Evolutionary conservation across 352 stramenopile genomes (phyloP).

Genomic region (Pythium monospermum): DNA sequence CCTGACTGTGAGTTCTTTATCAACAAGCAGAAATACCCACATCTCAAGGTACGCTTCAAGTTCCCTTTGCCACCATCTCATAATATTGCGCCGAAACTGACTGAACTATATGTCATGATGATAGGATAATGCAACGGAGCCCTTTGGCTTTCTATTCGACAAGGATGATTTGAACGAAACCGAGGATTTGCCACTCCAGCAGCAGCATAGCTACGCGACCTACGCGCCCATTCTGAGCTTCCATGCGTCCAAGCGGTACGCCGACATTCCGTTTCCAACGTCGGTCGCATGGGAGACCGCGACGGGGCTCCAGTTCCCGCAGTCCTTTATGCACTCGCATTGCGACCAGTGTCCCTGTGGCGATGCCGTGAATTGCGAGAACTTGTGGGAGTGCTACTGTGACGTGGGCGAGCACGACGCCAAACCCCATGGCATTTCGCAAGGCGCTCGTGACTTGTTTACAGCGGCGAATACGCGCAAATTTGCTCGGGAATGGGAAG

Average conservation of each 20-base stretch:
- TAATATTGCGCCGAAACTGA: no score
- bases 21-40: constrained; percentile 99
- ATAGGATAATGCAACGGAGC: constrained; percentile 93
- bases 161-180: constrained; percentile 94
- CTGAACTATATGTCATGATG: no score
- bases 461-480: constrained; percentile 96
- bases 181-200: constrained; percentile 90
- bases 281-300: constrained; percentile 94
- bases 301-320: constrained; percentile 88
- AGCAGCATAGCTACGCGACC: constrained; percentile 83
- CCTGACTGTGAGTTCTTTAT: constrained; percentile 99
- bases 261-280: constrained; percentile 97
- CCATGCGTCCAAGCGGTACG: constrained; percentile 90
- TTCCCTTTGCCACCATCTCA: no score
- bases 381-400: constrained; percentile 79
- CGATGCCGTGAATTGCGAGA: constrained; percentile 63
- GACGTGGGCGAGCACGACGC: constrained; percentile 42
- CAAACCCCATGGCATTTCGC: constrained; percentile 75
- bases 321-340: constrained; percentile 88
- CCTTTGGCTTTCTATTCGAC: constrained; percentile 98
- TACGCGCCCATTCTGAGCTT: constrained; percentile 98
- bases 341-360: constrained; percentile 70
- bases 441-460: constrained; percentile 89
- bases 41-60: constrained; percentile 88
- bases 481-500: constrained; percentile 94